These are phyloP conservation scores for Strobilomyces echinocephalus DNA, from an alignment of 768 basidiomycete genomes.

Conservation along the genomic window DNA sequence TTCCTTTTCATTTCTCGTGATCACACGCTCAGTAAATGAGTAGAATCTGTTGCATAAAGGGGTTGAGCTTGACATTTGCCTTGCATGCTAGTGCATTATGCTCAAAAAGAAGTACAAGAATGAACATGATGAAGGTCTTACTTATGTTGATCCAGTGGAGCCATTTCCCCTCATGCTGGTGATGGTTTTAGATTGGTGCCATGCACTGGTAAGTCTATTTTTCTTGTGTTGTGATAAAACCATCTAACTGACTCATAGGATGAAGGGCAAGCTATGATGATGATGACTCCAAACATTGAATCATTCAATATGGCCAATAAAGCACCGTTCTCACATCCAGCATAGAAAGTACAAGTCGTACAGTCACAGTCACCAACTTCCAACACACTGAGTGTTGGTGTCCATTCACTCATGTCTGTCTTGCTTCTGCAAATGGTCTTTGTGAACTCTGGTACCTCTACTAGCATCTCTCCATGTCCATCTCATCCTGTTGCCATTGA, in stretches of 20 bases:
- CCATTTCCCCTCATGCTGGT: background rate
- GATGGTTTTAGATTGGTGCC: constrained; percentile 13
- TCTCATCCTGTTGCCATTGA: too few relatives aligned
- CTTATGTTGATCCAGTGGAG: constrained; percentile 2
- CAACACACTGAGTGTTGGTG: background rate
- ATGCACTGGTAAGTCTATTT: background rate
- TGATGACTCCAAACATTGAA: background rate
- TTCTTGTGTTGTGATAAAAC: too few relatives aligned
- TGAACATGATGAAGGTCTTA: background rate
- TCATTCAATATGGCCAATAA: constrained; percentile 4
- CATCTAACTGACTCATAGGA: background rate
- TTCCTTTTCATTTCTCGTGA: too few relatives aligned
- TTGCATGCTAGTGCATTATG: background rate
- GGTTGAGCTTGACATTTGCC: too few relatives aligned
- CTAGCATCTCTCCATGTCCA: too few relatives aligned
- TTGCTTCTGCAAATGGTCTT: background rate
- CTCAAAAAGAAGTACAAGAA: constrained; percentile 7
- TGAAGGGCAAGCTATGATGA: constrained; percentile 1
- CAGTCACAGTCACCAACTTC: background rate
- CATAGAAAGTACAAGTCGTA: background rate
- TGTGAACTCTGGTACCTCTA: background rate
- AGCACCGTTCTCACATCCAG: background rate
- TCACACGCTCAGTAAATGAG: too few relatives aligned
- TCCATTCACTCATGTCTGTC: constrained; percentile 1
- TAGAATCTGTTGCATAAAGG: too few relatives aligned